Evolutionary conservation across 1,139 yeast species (phyloP).

Genomic region (Diutina sp.): DNA sequence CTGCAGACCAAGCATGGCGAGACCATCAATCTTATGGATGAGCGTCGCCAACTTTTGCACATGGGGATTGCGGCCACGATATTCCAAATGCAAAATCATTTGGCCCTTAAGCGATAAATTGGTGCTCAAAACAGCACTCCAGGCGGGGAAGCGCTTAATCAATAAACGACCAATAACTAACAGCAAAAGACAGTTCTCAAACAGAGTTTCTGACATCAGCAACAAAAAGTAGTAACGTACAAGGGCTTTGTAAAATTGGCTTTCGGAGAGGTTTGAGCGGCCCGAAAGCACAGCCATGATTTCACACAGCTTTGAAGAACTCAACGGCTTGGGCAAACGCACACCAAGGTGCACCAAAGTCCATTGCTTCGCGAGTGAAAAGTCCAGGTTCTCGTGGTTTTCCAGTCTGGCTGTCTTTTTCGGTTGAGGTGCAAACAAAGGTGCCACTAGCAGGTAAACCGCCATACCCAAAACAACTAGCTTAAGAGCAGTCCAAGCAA

Average conservation of each 20-base stretch:
- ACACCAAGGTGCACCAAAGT: neutral
- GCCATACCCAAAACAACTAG: neutral
- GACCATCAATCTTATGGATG: neutral
- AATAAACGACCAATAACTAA: neutral
- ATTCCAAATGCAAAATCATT: neutral
- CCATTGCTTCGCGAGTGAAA: neutral
- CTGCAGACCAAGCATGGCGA: neutral
- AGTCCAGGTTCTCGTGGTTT: neutral
- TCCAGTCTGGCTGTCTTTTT: neutral
- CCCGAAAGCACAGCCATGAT: neutral
- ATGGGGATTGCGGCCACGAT: neutral
- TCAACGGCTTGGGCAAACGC: neutral
- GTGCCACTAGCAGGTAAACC: neutral
- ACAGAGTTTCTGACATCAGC: neutral
- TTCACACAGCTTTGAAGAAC: neutral
- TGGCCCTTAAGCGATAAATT: neutral
- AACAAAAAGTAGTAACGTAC: neutral
- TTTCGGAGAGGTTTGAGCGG: neutral
- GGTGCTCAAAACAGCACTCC: neutral
- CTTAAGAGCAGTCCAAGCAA: neutral
- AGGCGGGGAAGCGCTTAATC: neutral
- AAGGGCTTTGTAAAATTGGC: neutral
- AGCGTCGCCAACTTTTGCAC: neutral
- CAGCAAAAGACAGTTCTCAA: neutral
- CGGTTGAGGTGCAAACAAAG: neutral